These are phyloP conservation scores for Boletus edulis DNA, from an alignment of 768 basidiomycete species.

Conservation along the genomic window DNA sequence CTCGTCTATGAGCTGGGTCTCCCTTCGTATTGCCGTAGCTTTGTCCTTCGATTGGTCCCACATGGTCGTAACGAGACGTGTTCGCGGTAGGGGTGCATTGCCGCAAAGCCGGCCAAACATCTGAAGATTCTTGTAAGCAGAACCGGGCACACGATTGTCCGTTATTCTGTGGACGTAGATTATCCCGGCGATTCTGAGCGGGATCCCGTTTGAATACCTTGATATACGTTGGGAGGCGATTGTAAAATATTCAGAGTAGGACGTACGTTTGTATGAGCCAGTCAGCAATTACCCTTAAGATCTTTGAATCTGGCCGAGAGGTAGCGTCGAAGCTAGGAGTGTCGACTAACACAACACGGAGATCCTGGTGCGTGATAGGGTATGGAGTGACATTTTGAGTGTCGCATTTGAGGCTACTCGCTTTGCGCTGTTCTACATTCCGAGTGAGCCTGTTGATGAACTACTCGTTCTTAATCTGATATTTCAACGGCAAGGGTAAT, in stretches of 20 bases:
- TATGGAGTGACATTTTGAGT: constrained; percentile 9
- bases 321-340: constrained; percentile 24
- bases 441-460: constrained; percentile 13
- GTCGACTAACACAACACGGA: constrained; percentile 17
- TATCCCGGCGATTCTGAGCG: constrained; percentile 27
- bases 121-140: constrained; percentile 28
- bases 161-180: constrained; percentile 35
- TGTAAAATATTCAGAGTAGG: background rate
- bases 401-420: constrained; percentile 6
- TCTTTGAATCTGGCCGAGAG: constrained; percentile 9
- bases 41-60: constrained; percentile 30
- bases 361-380: background rate
- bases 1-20: constrained; percentile 21
- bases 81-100: constrained; percentile 22
- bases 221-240: background rate
- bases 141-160: constrained; percentile 34
- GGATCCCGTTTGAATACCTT: constrained; percentile 8
- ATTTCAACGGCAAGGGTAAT: background rate
- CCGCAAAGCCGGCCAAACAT: constrained; percentile 40
- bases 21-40: constrained; percentile 7
- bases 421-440: background rate
- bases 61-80: constrained; percentile 37
- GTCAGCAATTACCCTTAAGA: constrained; percentile 9
- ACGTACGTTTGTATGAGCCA: constrained; percentile 20
- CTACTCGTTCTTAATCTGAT: background rate